These are phyloP conservation scores for Oryza meyeriana DNA, from an alignment of 176 grass and related monocot species.

Conservation along the genomic window DNA sequence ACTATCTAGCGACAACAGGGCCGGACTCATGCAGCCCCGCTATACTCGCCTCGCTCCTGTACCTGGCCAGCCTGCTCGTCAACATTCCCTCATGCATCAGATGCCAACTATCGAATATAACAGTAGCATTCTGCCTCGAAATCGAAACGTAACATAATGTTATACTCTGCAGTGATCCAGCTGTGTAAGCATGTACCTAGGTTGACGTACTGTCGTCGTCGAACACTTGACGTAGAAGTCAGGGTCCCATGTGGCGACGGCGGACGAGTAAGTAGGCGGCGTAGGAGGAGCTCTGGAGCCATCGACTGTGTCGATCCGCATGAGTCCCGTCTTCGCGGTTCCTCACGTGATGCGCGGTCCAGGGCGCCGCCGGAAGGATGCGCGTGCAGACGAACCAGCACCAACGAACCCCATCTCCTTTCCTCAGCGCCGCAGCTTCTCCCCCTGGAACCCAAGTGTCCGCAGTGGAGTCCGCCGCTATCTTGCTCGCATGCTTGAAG, in stretches of 20 bases:
- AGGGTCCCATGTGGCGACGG: conserved; percentile 65
- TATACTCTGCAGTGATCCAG: too few relatives aligned
- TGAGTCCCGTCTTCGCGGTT: conserved; percentile 50
- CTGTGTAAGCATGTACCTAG: conserved; percentile 38
- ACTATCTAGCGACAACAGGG: conserved; percentile 81
- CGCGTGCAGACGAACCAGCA: conserved; percentile 86
- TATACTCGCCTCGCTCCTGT: conserved; percentile 58
- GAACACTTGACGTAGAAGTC: conserved; percentile 87
- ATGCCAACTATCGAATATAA: too few relatives aligned
- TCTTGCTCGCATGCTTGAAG: conserved; percentile 79
- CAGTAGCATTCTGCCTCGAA: too few relatives aligned
- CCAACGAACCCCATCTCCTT: conserved; percentile 63
- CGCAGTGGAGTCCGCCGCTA: conserved; percentile 67
- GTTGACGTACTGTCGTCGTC: conserved; percentile 90
- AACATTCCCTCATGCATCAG: conserved; percentile 36
- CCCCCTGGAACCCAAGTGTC: conserved; percentile 71
- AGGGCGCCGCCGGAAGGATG: conserved; percentile 39
- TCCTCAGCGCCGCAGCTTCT: conserved; percentile 51
- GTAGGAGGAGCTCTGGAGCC: conserved; percentile 85
- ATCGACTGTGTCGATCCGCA: conserved; percentile 75
- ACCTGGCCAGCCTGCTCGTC: conserved; percentile 31
- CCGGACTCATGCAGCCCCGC: conserved; percentile 87
- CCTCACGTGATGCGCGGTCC: conserved; percentile 66
- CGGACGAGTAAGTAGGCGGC: conserved; percentile 64
- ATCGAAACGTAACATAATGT: too few relatives aligned